Evolutionary conservation across 768 basidiomycete genomes (phyloP).

Genomic region (Lactarius hatsudake): DNA sequence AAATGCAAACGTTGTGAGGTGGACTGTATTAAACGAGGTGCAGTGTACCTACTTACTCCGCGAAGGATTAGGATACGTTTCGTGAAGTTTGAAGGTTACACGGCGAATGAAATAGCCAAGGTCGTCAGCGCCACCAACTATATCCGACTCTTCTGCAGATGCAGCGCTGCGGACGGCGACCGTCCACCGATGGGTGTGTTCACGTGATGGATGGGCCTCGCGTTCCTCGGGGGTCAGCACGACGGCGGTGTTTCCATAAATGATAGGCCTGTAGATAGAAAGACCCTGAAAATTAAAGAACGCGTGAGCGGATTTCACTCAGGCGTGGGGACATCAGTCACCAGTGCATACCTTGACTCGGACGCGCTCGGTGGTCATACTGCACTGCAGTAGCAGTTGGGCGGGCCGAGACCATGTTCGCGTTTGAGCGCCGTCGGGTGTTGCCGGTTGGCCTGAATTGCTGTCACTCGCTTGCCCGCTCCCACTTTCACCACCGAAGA

Average conservation of each 20-base stretch:
- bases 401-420: background rate
- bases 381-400: conserved; percentile 27
- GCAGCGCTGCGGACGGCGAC: conserved; percentile 90
- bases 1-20: conserved; percentile 5
- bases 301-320: conserved; percentile 18
- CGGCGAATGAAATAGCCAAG: conserved; percentile 89
- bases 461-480: conserved; percentile 25
- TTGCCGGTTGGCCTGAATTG: conserved; percentile 19
- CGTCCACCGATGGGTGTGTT: conserved; percentile 96
- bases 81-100: conserved; percentile 96
- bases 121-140: conserved; percentile 89
- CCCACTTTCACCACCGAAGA: conserved; percentile 14
- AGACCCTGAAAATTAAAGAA: conserved; percentile 56
- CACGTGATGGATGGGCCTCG: conserved; percentile 49
- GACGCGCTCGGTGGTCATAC: conserved; percentile 66
- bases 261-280: conserved; percentile 83
- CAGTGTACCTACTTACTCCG: conserved; percentile 59
- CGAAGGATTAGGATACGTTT: conserved; percentile 89
- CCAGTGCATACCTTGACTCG: conserved; percentile 68
- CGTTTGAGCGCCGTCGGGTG: conserved; percentile 37
- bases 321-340: background rate
- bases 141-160: conserved; percentile 64
- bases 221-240: conserved; percentile 75
- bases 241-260: conserved; percentile 92
- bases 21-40: background rate